Conservation (phyloP, 345 rosid species). For the Gossypium thurberi region DNA sequence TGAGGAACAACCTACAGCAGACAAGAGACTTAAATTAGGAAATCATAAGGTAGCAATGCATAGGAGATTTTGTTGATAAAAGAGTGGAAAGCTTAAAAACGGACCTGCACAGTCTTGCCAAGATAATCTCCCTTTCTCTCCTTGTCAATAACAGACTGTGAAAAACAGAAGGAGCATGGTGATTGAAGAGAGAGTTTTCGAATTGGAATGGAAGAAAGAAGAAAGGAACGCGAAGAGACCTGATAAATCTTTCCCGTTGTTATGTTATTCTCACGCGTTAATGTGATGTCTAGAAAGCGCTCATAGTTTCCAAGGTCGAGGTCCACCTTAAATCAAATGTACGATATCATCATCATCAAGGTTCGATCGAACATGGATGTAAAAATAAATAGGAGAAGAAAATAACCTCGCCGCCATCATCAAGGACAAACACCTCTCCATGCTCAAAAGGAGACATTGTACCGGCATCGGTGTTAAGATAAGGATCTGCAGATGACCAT, state of each 20-base stretch:
- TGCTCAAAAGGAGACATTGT: slow-evolving; percentile 95
- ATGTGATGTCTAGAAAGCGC: slow-evolving; percentile 59
- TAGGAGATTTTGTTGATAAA: neutral
- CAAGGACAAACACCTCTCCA: slow-evolving; percentile 84
- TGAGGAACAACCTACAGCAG: slow-evolving; percentile 81
- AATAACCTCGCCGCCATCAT: slow-evolving; percentile 82
- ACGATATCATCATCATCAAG: neutral
- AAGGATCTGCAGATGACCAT: slow-evolving; percentile 34
- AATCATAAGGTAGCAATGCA: neutral
- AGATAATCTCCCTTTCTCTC: slow-evolving; percentile 95
- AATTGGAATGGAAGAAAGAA: neutral
- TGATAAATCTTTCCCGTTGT: slow-evolving; percentile 81
- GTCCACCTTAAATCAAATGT: slow-evolving; percentile 52
- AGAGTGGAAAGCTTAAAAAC: neutral
- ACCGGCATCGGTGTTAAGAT: slow-evolving; percentile 78
- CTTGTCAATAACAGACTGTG: slow-evolving; percentile 71
- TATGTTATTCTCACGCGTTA: slow-evolving; percentile 71
- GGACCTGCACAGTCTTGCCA: slow-evolving; percentile 97
- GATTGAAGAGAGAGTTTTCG: neutral
- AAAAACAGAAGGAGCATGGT: neutral
- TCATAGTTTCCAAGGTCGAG: slow-evolving; percentile 88
- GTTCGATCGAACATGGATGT: neutral
- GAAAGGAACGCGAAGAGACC: slow-evolving; percentile 30
- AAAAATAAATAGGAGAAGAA: neutral
- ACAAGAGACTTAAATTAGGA: slow-evolving; percentile 11